Conservation (phyloP, 768 basidiomycete species). For the Psilocybe subaeruginosa region DNA sequence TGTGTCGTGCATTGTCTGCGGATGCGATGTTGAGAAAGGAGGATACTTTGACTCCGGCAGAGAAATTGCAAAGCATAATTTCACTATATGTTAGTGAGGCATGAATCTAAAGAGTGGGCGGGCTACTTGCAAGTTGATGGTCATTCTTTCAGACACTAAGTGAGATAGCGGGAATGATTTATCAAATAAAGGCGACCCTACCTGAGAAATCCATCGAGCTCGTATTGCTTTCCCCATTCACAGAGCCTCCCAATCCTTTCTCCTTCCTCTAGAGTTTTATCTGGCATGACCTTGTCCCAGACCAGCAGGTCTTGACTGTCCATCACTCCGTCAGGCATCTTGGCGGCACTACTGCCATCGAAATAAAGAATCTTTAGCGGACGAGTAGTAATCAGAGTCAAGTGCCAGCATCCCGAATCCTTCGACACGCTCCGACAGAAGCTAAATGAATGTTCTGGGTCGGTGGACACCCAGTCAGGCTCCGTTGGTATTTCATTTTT, state of each 20-base stretch:
- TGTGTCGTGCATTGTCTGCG: background rate
- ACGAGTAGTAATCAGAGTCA: conserved; percentile 39
- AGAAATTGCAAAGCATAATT: conserved; percentile 53
- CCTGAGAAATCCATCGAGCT: conserved; percentile 53
- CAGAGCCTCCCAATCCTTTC: conserved; percentile 42
- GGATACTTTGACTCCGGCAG: conserved; percentile 37
- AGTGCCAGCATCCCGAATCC: conserved; percentile 37
- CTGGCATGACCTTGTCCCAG: conserved; percentile 38
- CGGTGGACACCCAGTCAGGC: conserved; percentile 40
- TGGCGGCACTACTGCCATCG: conserved; percentile 53
- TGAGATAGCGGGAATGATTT: background rate
- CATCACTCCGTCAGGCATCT: conserved; percentile 41
- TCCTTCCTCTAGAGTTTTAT: conserved; percentile 30
- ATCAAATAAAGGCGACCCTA: conserved; percentile 14
- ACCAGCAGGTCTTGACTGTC: conserved; percentile 51
- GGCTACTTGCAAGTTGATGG: conserved; percentile 48
- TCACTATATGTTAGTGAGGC: conserved; percentile 32
- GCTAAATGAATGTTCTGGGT: conserved; percentile 41
- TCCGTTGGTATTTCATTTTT: conserved; percentile 26
- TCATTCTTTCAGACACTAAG: conserved; percentile 35
- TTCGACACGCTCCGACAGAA: conserved; percentile 32
- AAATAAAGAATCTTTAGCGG: conserved; percentile 52
- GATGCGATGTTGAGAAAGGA: conserved; percentile 38
- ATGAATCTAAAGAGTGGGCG: background rate
- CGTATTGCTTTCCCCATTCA: conserved; percentile 41